Evolutionary conservation across 805 yeast genomes (phyloP), one percentile per base, ranked within the genome.

Genomic region (Kodamaea laetipori): DNA sequence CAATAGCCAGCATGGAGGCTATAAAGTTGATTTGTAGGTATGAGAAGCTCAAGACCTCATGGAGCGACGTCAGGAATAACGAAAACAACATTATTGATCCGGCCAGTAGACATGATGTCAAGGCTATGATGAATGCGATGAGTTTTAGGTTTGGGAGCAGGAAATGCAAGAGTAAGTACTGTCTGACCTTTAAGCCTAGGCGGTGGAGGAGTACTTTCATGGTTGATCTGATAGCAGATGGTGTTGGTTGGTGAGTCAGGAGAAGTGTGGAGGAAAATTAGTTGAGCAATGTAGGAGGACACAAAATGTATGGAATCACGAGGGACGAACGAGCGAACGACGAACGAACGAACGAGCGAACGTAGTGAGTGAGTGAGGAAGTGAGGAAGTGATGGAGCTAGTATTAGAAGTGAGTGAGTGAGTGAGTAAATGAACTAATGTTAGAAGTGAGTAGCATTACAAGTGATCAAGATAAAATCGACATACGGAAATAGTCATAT

Each of bases 51-150:
- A 85, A 66, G n/a, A 67, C 60, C 9, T 66, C 58, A 45, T 80
- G 81, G 59, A 94, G 78, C 11, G 82, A 77, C 13, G 84, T 77
- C 4, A 96, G 78, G 63, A 84, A 90, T 31, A 92, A 67, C 6
- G 97, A 84, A 59, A 90, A 88, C 15, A 90, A 73, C 46, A 88
- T 73, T 40, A 92, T 85, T 3, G 95, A 86, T 0, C 96, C 97
- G 17, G 89, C 82, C 37, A 84, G 75, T 2, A 89, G 69, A 63
- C 96, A 86, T 41, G 87, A 74, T 11, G 75, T 27, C 31, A 86
- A 61, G 1, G 90, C 76, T 24, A 80, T 68, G 7, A 61, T 43
- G 53, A 85, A 85, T 11, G 92, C 81, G 15, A 71, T 48, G 16
- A 58, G 57, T 46, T 77, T 73, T 11, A 83, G 65, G 32, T 62